Base-by-base conservation (phyloP, 164 flowering plant species). In the Nymphaea thermarum region DNA sequence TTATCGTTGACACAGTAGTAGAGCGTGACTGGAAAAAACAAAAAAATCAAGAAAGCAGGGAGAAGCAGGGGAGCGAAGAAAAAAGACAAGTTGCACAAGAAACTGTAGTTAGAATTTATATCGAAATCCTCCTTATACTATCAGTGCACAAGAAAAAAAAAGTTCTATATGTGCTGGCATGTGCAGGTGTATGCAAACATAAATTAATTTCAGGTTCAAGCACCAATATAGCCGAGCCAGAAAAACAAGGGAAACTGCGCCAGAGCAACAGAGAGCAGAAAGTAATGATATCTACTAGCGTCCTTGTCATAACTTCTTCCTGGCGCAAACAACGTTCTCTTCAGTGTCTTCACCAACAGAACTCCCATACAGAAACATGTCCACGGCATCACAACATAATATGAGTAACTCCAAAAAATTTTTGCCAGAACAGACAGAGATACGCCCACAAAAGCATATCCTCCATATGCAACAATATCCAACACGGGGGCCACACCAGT, bases 401-500 rank as follows among this genome's bases (percentile, higher is more conserved):
- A 79, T 3, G 83, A 71, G 14, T 79, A 80, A 17, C 75, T 69
- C 77, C 73, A 75, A 10, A 80, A 7, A 18, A 80, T 69, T 71
- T 72, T 77, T 8, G 83, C 82, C 60, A 82, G 66, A 42, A 82
- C 67, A 42, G 82, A 77, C 25, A 82, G n/a, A 36, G 77, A 80
- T 64, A 80, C 70, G 14, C 83, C 85, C 0, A 75, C 62, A 71
- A 80, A 82, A 16, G 84, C 76, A 71, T 83, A 83, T 17, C 86
- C 86, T 6, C 75, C 82, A 61, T 83, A 83, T 0, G 82, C 82
- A 16, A 83, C 81, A 60, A 83, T 74, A 72, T 83, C 86, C 43
- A 83, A 70, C 62, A 81, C 41, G 2, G 84, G 82, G 36, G 81
- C 82, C 55, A 75, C 82, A 15, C 78, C 80, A 67, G 75, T 74